A percentile compares a stretch with the other conserved stretches of the same genome.
These are phyloP conservation scores for Alternaria dauci DNA, from an alignment of 2,329 filamentous ascomycete genomes.

Conservation along the genomic window DNA sequence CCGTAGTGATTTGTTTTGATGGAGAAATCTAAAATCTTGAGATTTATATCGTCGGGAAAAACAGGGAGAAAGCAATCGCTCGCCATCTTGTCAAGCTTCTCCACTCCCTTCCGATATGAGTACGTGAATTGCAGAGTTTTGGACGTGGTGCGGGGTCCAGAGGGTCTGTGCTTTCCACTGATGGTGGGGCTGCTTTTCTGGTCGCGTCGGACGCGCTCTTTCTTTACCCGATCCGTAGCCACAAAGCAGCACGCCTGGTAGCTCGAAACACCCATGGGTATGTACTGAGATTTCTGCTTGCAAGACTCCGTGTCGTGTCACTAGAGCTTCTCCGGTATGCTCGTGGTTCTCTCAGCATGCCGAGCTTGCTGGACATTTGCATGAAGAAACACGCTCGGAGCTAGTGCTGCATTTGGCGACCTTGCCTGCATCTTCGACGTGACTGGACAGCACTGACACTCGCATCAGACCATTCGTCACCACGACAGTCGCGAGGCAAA, in stretches of 20 bases:
- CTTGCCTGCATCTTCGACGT: constrained; percentile 1
- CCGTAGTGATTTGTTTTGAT: constrained; percentile 30
- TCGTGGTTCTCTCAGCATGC: background rate
- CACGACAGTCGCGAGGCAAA: constrained; percentile 34
- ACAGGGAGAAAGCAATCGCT: background rate
- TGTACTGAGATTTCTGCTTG: background rate
- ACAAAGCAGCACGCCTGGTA: background rate
- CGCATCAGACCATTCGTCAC: constrained; percentile 20
- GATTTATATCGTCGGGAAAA: too few species aligned
- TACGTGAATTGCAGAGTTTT: background rate
- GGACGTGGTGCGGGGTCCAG: constrained; percentile 12
- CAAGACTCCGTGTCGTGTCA: background rate
- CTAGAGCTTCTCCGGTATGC: background rate
- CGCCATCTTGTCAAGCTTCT: background rate
- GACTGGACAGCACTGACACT: constrained; percentile 7
- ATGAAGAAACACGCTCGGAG: background rate
- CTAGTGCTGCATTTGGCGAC: constrained; percentile 6
- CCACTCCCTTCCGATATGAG: fast-evolving
- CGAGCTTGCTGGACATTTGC: background rate
- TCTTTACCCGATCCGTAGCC: constrained; percentile 10
- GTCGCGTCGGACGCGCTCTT: constrained; percentile 7
- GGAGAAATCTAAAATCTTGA: background rate
- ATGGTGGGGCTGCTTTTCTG: constrained; percentile 17
- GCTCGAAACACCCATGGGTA: constrained; percentile 24
- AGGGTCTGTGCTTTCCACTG: constrained; percentile 29